Evolutionary conservation across 2,329 filamentous ascomycete genomes (phyloP), one percentile per base, ranked within the genome.

Genomic region (Arthroderma sp.): DNA sequence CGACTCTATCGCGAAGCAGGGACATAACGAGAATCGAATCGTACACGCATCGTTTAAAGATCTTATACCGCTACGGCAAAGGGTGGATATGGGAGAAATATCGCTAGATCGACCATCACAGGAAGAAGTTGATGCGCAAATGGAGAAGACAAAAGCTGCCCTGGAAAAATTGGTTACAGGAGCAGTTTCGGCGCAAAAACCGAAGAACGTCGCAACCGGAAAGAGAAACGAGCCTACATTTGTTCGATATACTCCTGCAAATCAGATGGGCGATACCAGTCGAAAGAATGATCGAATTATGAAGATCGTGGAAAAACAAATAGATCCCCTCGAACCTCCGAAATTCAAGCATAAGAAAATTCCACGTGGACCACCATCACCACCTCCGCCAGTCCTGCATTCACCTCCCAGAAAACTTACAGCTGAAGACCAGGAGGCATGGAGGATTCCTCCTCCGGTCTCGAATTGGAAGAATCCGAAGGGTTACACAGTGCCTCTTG

Each of bases 281-380:
- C 86, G 85, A 71, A 95, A 95, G 75, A 88, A 90, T 66, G 91
- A 97, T 66, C 85, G 93, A 13, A 95, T 98, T 63, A 94, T 98
- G 82, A 97, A 97, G 77, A 97, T 98, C 73, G 89, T 96, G 38
- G 89, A 96, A 71, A 81, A 89, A 57, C 91, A 97, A 71, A 81
- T 86, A 64, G 93, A 98, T 73, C 93, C 93, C 0, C 87, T 96
- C 86, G 91, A 96, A 68, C 93, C 93, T 1, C 91, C 93, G 1
- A 97, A 96, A 68, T 96, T 97, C 76, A 97, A 97, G 74, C 89
- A 96, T 76, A 97, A 97, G 79, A 95, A 96, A 75, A 95, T 98
- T 58, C 91, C 91, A 8, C 82, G 89, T 65, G 91, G 91, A 37
- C 91, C 93, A 8, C 91, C 91, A 0, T 93, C 87, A 54, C 93